Percentiles rank a stretch among this genome's conserved stretches.
Conservation (phyloP, 495 filamentous ascomycete genomes). For the Penicillium antarcticum region DNA sequence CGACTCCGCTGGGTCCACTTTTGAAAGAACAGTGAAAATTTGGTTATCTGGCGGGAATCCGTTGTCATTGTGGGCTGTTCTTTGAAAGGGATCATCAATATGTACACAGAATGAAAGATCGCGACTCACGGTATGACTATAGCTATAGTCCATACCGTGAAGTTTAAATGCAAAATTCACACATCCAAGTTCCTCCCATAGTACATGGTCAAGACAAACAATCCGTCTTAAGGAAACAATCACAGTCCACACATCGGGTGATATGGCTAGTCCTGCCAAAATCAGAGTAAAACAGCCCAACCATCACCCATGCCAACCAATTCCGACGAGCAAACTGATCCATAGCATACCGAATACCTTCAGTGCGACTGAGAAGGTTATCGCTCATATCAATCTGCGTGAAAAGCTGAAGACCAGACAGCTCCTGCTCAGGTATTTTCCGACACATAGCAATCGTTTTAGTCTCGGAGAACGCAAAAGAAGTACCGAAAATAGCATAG, state of each 20-base stretch:
- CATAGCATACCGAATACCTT: background rate
- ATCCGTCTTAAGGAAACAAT: too few species aligned
- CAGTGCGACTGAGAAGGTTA: background rate
- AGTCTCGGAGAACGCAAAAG: slow-evolving; percentile 10
- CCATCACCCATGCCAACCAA: background rate
- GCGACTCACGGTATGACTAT: too few species aligned
- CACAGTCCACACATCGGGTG: background rate
- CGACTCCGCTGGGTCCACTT: too few species aligned
- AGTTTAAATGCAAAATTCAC: too few species aligned
- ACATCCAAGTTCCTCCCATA: too few species aligned
- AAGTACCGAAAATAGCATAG: slow-evolving; percentile 10
- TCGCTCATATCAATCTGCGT: background rate
- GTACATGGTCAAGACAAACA: too few species aligned
- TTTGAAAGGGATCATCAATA: too few species aligned
- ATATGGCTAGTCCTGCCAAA: background rate
- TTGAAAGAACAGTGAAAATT: too few species aligned
- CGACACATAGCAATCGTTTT: slow-evolving; percentile 3
- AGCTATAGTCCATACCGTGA: too few species aligned
- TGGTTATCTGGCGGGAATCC: too few species aligned
- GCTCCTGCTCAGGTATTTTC: background rate
- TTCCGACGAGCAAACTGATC: background rate
- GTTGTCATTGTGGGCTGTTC: too few species aligned
- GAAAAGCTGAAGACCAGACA: background rate
- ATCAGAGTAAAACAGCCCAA: background rate
- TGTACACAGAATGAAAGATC: too few species aligned